Evolutionary conservation across 441 rosid genomes (phyloP).

Genomic region (Pelargonium hybrid): DNA sequence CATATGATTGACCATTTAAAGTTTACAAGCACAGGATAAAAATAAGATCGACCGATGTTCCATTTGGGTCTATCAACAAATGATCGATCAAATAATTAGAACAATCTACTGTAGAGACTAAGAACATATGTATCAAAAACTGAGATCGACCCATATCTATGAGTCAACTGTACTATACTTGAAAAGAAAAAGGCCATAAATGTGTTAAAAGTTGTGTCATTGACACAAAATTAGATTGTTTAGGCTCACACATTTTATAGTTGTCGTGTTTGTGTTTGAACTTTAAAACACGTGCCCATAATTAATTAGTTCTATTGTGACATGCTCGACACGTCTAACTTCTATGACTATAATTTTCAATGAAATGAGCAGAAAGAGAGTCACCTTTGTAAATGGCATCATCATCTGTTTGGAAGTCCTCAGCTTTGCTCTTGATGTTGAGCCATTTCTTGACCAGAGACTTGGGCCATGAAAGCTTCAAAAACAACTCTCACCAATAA

Average conservation of each 20-base stretch:
- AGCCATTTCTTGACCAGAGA: constrained; percentile 90
- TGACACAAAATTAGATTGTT: too few species aligned
- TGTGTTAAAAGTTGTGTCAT: constrained; percentile 47
- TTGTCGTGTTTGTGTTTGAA: constrained; percentile 11
- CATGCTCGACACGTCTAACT: too few species aligned
- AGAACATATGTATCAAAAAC: too few species aligned
- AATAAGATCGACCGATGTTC: too few species aligned
- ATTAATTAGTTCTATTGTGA: too few species aligned
- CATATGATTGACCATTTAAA: too few species aligned
- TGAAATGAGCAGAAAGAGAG: not conserved
- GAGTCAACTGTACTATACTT: constrained; percentile 67
- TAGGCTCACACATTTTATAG: constrained; percentile 27
- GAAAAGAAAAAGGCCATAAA: constrained; percentile 32
- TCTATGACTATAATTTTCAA: not conserved
- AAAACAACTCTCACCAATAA: not conserved
- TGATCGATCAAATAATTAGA: not conserved
- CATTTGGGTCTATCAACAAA: not conserved
- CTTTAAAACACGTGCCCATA: constrained; percentile 10
- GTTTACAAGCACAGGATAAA: too few species aligned
- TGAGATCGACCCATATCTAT: too few species aligned
- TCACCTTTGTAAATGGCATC: constrained; percentile 49
- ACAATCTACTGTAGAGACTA: not conserved
- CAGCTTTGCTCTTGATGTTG: constrained; percentile 71
- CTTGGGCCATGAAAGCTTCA: constrained; percentile 84
- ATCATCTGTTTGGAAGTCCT: constrained; percentile 72